Evolutionary conservation across 2,329 filamentous ascomycete genomes (phyloP).

Genomic region (Geosmithia morbida): DNA sequence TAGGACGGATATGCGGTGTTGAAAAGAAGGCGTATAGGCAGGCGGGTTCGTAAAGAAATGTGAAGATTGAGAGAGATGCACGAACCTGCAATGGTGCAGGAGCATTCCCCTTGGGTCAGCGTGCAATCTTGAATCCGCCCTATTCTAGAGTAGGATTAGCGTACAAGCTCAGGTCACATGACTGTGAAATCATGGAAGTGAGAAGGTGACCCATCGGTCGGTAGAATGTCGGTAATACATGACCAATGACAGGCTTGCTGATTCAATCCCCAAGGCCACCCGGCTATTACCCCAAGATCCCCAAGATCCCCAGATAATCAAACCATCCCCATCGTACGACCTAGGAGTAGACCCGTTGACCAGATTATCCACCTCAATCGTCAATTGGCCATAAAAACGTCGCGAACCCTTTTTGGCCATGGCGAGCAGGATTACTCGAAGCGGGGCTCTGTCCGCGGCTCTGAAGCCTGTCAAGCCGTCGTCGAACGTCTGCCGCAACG

Average conservation of each 20-base stretch:
- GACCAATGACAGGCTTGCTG: neutral
- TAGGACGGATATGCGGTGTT: neutral
- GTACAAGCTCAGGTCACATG: slow-evolving; percentile 1
- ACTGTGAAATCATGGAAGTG: neutral
- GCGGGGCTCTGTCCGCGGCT: slow-evolving; percentile 39
- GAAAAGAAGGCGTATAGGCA: neutral
- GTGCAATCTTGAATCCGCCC: neutral
- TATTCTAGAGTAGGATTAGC: slow-evolving; percentile 1
- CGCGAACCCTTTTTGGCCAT: slow-evolving; percentile 21
- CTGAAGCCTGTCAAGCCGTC: slow-evolving; percentile 35
- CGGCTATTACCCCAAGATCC: neutral
- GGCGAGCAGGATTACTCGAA: slow-evolving; percentile 46
- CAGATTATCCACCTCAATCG: slow-evolving; percentile 5
- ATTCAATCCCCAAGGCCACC: slow-evolving; percentile 1
- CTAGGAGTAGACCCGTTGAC: neutral
- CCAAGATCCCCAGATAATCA: neutral
- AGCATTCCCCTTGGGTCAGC: neutral
- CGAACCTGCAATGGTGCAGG: neutral
- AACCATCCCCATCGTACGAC: neutral
- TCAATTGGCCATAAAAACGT: slow-evolving; percentile 29
- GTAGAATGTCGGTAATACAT: slow-evolving; percentile 13
- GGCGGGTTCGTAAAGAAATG: neutral
- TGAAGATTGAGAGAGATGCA: neutral
- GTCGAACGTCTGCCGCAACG: slow-evolving; percentile 20
- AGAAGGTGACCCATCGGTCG: slow-evolving; percentile 4